Evolutionary conservation across 2,329 filamentous ascomycete genomes (phyloP), one percentile per base, ranked within the genome.

Genomic region (Huntiella bhutanensis): DNA sequence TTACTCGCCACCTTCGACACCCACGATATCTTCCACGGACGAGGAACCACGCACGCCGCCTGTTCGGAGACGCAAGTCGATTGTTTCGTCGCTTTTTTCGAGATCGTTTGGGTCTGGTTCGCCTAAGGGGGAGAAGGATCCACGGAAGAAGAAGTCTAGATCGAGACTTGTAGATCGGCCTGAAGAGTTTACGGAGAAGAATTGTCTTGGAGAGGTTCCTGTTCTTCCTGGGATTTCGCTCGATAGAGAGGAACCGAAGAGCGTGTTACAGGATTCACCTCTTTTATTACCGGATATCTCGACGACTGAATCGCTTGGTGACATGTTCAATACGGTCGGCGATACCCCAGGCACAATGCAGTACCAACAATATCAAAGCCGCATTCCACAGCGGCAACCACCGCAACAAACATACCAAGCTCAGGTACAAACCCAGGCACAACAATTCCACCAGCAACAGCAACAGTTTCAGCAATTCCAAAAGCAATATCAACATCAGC

Each of bases 71-170:
- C 33, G 37, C 15, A 35, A 37, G 5, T 49, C 44, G 4, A 36
- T 49, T n/a, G 45, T 49, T 33, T 41, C 48, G 11, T 43, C 48
- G 2, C 33, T 49, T 12, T 49, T 49, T 22, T 49, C 48, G 33
- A 39, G 44, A 16, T 46, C 48, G 1, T 40, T 32, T 12, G 43
- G 41, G 15, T 38, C 44, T 10, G 19, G 19, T 22, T 49, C 43
- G 16, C 33, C 48, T 12, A 41, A 36, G 1, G 44, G 44, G 13
- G 17, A 42, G 28, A 49, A 47, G 22, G 45, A 32, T 7, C 22
- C 35, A 19, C 41, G 47, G 11, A 47, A 49, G 41, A 15, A 19
- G 7, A 44, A 48, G 33, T 43, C 46, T 13, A 49, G 41, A 17
- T 19, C 33, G 6, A 38, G 28, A 33, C 35, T 46, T 12, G 12